phyloP scores from a whole-genome alignment of 2,329 filamentous ascomycete species.

The Boeremia exigua region DNA sequence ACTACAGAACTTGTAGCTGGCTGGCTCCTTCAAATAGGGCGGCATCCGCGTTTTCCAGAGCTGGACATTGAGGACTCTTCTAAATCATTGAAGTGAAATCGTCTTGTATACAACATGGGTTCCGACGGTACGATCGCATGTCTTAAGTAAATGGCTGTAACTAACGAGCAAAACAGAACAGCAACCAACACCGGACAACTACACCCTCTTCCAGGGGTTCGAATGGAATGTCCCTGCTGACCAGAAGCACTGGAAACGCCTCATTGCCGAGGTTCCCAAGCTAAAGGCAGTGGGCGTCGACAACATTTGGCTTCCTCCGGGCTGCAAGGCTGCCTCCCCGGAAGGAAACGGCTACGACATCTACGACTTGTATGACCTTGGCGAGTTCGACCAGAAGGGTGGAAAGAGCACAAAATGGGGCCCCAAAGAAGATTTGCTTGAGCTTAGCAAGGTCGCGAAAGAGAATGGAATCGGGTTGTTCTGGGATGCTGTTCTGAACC shows the following conservation, averaged over 20 bases:
- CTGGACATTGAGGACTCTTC: not conserved
- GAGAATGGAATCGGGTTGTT: conserved; percentile 63
- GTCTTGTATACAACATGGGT: conserved; percentile 25
- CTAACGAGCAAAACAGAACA: conserved; percentile 30
- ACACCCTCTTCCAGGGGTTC: conserved; percentile 70
- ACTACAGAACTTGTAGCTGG: conserved; percentile 1
- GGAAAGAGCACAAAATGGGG: conserved; percentile 71
- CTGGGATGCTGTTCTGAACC: conserved; percentile 76
- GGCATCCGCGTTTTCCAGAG: not conserved
- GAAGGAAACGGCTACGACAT: conserved; percentile 67
- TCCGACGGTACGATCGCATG: conserved; percentile 29
- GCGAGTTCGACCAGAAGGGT: conserved; percentile 76
- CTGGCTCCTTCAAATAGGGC: conserved; percentile 3
- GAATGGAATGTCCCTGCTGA: conserved; percentile 74
- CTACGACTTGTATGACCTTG: conserved; percentile 73
- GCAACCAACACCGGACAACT: conserved; percentile 41
- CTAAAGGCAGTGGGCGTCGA: conserved; percentile 65
- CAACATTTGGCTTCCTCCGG: conserved; percentile 69
- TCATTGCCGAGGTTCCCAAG: conserved; percentile 58
- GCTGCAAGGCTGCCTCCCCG: conserved; percentile 69
- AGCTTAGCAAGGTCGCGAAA: conserved; percentile 59
- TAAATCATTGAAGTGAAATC: not conserved
- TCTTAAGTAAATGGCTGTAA: not conserved
- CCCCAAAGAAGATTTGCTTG: conserved; percentile 64
- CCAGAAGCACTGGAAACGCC: conserved; percentile 65